phyloP scores from a whole-genome alignment of 2,329 filamentous ascomycete species.

The Dothidotthia symphoricarpi region DNA sequence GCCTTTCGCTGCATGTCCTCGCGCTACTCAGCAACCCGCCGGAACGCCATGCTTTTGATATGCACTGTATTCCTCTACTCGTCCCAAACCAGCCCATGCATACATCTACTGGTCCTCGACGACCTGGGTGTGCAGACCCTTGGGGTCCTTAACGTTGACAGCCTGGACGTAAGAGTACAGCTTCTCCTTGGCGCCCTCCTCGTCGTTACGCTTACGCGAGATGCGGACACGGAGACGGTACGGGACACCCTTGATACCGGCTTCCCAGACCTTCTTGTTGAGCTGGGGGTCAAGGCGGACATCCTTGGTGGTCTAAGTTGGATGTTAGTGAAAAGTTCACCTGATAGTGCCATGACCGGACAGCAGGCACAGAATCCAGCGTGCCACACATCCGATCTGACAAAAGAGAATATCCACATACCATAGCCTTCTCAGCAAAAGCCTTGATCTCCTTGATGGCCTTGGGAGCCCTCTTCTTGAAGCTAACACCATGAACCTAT shows the following conservation, averaged over 20 bases:
- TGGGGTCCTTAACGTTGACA: slow-evolving; percentile 98
- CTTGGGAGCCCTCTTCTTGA: slow-evolving; percentile 99
- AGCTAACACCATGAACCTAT: slow-evolving; percentile 93
- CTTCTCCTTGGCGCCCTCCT: slow-evolving; percentile 99
- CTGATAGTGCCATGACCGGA: too few species aligned
- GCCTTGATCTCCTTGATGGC: slow-evolving; percentile 99
- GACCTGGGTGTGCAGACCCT: slow-evolving; percentile 90
- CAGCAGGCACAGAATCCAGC: too few species aligned
- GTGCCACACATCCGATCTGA: too few species aligned
- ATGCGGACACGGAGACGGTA: slow-evolving; percentile 98
- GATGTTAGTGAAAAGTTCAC: slow-evolving; percentile 14
- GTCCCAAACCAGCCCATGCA: slow-evolving; percentile 6
- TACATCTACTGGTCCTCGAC: slow-evolving; percentile 64
- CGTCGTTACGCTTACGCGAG: slow-evolving; percentile 99
- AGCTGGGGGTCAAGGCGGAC: slow-evolving; percentile 97
- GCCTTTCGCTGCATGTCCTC: slow-evolving; percentile 31
- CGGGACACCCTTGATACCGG: slow-evolving; percentile 97
- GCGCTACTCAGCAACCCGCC: slow-evolving; percentile 39
- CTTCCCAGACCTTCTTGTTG: slow-evolving; percentile 99
- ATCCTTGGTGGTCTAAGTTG: slow-evolving; percentile 80
- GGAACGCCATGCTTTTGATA: slow-evolving; percentile 38
- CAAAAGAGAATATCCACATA: slow-evolving; percentile 53
- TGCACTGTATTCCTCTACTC: slow-evolving; percentile 24
- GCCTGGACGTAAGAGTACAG: slow-evolving; percentile 99
- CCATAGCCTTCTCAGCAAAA: slow-evolving; percentile 93